Evolutionary conservation across 129 eudicot species (phyloP).

Genomic region (Escallonia rubra): DNA sequence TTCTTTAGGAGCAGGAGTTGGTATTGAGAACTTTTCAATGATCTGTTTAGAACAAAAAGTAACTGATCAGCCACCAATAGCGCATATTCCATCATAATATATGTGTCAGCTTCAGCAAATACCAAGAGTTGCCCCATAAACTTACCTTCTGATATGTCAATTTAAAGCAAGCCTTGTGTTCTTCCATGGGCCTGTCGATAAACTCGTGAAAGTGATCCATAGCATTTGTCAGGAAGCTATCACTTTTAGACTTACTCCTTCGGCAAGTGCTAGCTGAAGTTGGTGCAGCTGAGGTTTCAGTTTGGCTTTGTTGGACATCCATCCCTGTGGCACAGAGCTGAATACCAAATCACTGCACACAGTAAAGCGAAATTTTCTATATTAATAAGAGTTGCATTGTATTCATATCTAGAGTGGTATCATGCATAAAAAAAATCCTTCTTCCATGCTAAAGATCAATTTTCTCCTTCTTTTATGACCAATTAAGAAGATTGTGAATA

Average conservation of each 20-base stretch:
- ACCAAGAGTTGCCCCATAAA: neutral
- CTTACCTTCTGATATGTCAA: constrained; percentile 37
- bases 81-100: neutral
- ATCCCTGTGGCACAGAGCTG: neutral
- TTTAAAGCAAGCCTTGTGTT: constrained; percentile 47
- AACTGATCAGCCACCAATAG: neutral
- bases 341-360: neutral
- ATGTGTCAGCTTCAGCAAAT: too few relatives aligned
- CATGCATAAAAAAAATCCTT: too few relatives aligned
- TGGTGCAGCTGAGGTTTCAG: constrained; percentile 11
- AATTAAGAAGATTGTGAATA: neutral
- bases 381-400: too few relatives aligned
- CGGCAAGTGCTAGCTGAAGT: constrained; percentile 21
- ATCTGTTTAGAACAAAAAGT: neutral
- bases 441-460: neutral
- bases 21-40: constrained; percentile 18
- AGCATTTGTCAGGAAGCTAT: constrained; percentile 31
- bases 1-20: constrained; percentile 19
- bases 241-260: constrained; percentile 27
- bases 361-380: too few relatives aligned
- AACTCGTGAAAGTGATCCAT: constrained; percentile 45
- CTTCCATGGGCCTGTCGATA: constrained; percentile 44
- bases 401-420: too few relatives aligned
- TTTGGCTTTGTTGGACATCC: constrained; percentile 11
- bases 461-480: too few relatives aligned